These are phyloP conservation scores for Lichtheimia corymbifera DNA, from an alignment of 371 early-diverging fungal species.

Conservation along the genomic window DNA sequence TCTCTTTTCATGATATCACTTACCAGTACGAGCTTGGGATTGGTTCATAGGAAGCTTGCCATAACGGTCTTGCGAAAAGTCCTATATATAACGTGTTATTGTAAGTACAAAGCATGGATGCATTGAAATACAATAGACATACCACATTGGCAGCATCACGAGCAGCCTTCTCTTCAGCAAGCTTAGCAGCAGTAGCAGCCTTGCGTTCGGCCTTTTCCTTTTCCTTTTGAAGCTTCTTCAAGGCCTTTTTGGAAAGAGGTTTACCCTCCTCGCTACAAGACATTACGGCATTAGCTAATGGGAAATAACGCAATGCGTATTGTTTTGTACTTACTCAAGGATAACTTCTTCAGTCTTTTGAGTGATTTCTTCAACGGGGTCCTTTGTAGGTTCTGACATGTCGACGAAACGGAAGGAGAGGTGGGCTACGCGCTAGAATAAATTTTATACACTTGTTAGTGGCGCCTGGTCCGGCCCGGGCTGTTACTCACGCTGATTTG, in stretches of 20 bases:
- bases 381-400: slow-evolving; percentile 12
- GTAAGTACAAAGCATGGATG: background rate
- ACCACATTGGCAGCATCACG: slow-evolving; percentile 71
- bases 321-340: slow-evolving; percentile 11
- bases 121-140: slow-evolving; percentile 17
- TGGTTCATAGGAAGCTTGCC: slow-evolving; percentile 90
- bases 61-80: slow-evolving; percentile 83
- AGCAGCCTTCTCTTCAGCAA: slow-evolving; percentile 87
- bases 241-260: slow-evolving; percentile 88
- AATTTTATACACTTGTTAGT: slow-evolving; percentile 5
- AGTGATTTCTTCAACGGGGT: slow-evolving; percentile 11
- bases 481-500: too few species aligned
- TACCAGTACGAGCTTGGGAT: slow-evolving; percentile 73
- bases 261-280: slow-evolving; percentile 77
- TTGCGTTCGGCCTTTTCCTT: slow-evolving; percentile 85
- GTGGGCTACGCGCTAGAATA: background rate
- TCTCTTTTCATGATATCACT: slow-evolving; percentile 6
- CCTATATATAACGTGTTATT: slow-evolving; percentile 41
- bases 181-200: slow-evolving; percentile 74
- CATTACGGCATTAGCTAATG: background rate
- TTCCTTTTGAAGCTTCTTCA: slow-evolving; percentile 93
- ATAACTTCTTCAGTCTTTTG: slow-evolving; percentile 16
- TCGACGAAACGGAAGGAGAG: background rate
- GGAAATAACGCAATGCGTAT: background rate
- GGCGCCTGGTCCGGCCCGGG: too few species aligned